Conservation (phyloP, 306 rosid species). For the Gillenia trifoliata region DNA sequence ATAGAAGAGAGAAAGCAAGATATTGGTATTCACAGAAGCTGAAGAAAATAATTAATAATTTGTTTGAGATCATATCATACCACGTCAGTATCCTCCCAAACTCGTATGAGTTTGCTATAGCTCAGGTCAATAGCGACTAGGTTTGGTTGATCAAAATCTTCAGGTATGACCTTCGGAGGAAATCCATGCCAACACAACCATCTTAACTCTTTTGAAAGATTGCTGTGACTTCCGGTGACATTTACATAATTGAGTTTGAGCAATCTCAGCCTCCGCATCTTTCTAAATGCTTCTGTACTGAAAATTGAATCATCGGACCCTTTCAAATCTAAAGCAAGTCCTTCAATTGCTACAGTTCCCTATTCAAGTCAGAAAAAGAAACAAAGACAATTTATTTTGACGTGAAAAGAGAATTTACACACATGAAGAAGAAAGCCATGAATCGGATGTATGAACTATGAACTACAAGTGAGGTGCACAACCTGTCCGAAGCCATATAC, state of each 20-base stretch:
- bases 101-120: constrained; percentile 15
- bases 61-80: constrained; percentile 3
- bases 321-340: not conserved
- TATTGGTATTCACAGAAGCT: not conserved
- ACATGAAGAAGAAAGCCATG: not conserved
- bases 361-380: not conserved
- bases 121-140: constrained; percentile 28
- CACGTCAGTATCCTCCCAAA: constrained; percentile 27
- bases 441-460: not conserved
- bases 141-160: not conserved
- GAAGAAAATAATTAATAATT: not conserved
- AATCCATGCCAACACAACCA: not conserved
- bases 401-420: not conserved
- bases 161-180: not conserved
- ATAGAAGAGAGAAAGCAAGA: not conserved
- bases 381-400: too few relatives aligned
- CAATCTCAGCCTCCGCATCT: constrained; percentile 32
- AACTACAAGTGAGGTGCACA: not conserved
- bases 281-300: constrained; percentile 8
- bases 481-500: not conserved
- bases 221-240: constrained; percentile 6
- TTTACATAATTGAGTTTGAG: constrained; percentile 29
- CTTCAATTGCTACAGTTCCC: constrained; percentile 13
- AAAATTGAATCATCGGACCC: not conserved
- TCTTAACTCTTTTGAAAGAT: constrained; percentile 18